Base-by-base conservation (phyloP, 2,329 filamentous ascomycete species). In the Cladosporium sp. region DNA sequence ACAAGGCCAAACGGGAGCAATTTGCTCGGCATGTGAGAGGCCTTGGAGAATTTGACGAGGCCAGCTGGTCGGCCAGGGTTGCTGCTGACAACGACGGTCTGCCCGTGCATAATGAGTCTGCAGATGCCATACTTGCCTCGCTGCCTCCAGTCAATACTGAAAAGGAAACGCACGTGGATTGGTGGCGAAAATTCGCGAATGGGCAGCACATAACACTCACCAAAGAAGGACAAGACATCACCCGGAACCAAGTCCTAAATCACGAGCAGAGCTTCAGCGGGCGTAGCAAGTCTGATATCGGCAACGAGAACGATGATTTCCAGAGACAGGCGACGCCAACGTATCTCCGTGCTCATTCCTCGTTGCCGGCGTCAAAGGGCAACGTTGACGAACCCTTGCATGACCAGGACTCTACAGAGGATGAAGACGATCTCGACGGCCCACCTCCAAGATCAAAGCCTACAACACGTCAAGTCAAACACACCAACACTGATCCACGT, bases 21-120 rank as follows among this genome's bases (percentile, higher is more conserved):
- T 81, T 85, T n/a, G 83, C 81, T 15, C 81, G 78, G 69, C 78
- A 84, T 68, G 80, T 89, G 41, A 83, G 82, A 72, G 87, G 86
- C 0, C 77, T 88, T 51, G 81, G 80, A 6, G 75, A 77, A 11
- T 89, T 89, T 68, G 79, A 87, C 66, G 79, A 84, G 68, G 70
- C 76, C 24, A 67, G 70, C 3, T 88, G 85, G 74, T 65, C 55
- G 47, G 61, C 57, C 10, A 55, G 21, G 32, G 28, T 55, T 34
- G 28, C 28, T 55, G 28, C 52, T 21, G 52, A 32, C 1, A 55
- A 15, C 15, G 30, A 55, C n/a, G 7, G 3, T 4, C 4, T 34
- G 21, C 18, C 30, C 15, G 32, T 55, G 18, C 4, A 15, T 0
- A n/a, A 32, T 30, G 52, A 24, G 3, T 32, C 41, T 18, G 18